Base-by-base conservation (phyloP, 2,329 filamentous ascomycete genomes). In the Exophiala lecanii-corni region DNA sequence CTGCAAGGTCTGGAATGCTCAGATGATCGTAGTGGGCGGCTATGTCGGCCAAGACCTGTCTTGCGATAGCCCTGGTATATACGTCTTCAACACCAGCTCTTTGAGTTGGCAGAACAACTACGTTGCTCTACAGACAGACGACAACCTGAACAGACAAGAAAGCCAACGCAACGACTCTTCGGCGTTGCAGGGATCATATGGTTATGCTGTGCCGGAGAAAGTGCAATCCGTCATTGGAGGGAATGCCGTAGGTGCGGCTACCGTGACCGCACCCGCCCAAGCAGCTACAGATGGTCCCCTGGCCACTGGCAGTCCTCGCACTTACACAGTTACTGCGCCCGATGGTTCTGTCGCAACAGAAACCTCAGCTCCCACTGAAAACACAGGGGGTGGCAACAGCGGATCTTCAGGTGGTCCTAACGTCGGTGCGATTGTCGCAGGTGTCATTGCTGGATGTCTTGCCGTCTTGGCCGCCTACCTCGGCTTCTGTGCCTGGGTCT, bases 1-100 rank as follows among this genome's bases (percentile, higher is more conserved):
- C 26, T 92, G 86, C 63, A 78, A 89, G 54, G 76, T 78, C 55
- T 91, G 87, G 65, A 82, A 88, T 12, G 81, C 83, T 45, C 86
- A 91, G 62, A 89, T 94, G 81, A 71, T 92, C 49, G 73, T 83
- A 5, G 70, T 91, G 10, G 87, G 87, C 18, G 87, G 87, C 9
- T 83, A 78, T 51, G 74, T 81, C 5, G 79, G 79, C 2, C 63
- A 70, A 18, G 67, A 78, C 9, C 68, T 79, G 34, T 73, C 67
- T 3, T 87, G 84, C 59, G 84, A 88, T 53, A 75, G 66, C 12
- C 80, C 81, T 0, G 82, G 82, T 1, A 72, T 88, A 47, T 87
- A 86, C 58, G 77, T 87, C 18, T 91, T 88, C 66, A 89, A 94
- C 57, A 68, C 89, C 39, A 84, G 78, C 7, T 78, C 75, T 25